Percentiles rank a stretch among this genome's conserved stretches.
phyloP scores from a whole-genome alignment of 306 rosid species.

The Medicago ruthenica region DNA sequence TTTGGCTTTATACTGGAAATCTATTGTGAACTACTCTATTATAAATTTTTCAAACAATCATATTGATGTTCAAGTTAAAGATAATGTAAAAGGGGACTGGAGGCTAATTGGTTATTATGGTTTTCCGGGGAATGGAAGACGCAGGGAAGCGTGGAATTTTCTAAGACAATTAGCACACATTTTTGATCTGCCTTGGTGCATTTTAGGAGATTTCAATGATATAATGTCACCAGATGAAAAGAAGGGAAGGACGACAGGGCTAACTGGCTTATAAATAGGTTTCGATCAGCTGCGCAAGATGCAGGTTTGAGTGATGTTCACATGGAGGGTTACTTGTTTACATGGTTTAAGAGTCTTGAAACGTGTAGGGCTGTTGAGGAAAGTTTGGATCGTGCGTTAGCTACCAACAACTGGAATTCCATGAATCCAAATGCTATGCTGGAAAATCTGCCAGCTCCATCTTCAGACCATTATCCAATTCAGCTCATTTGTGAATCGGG shows the following conservation, averaged over 20 bases:
- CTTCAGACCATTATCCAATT: not conserved
- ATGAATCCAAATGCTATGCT: no score
- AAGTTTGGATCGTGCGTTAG: not conserved
- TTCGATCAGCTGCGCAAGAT: no score
- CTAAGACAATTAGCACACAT: rapidly evolving
- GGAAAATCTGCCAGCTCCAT: not conserved
- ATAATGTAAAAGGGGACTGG: not conserved
- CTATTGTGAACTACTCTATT: no score
- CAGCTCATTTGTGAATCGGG: no score
- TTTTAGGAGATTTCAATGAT: not conserved
- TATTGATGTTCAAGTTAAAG: no score
- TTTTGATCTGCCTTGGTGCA: not conserved
- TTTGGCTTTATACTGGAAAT: no score
- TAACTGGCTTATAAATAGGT: no score
- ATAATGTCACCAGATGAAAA: not conserved
- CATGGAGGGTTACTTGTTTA: not conserved
- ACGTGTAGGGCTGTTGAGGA: not conserved
- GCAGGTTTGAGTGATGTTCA: not conserved
- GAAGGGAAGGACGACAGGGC: not conserved
- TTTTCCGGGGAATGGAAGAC: not conserved
- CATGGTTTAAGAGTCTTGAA: not conserved
- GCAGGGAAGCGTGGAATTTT: not conserved
- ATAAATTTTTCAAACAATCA: not conserved
- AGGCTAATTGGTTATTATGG: not conserved
- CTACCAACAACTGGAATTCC: not conserved